These are phyloP conservation scores for Polytrichum commune DNA, from an alignment of 225 moss, liverwort and hornwort species.

Conservation along the genomic window DNA sequence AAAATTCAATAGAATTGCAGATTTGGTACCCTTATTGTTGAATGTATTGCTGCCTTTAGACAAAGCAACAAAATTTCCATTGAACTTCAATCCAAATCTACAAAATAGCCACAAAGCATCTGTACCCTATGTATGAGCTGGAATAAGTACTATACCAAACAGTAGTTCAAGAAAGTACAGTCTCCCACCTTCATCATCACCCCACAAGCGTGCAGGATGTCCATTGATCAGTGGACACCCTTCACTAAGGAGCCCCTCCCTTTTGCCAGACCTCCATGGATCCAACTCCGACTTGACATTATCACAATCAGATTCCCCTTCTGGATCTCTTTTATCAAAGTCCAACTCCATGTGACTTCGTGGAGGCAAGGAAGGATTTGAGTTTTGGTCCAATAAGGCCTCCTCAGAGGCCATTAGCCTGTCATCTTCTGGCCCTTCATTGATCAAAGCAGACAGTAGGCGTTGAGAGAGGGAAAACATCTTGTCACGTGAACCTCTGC, in stretches of 20 bases:
- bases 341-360: slow-evolving; percentile 78
- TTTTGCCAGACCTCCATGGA: slow-evolving; percentile 63
- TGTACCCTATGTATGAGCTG: too few relatives aligned
- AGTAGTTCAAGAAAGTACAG: too few relatives aligned
- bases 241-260: slow-evolving; percentile 43
- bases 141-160: too few relatives aligned
- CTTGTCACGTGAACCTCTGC: slow-evolving; percentile 69
- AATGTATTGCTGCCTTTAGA: too few relatives aligned
- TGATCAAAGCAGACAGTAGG: slow-evolving; percentile 72
- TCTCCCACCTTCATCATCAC: slow-evolving; percentile 39
- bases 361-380: slow-evolving; percentile 50
- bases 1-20: too few relatives aligned
- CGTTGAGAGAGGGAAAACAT: slow-evolving; percentile 77
- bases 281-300: slow-evolving; percentile 60
- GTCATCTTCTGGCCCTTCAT: slow-evolving; percentile 54
- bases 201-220: slow-evolving; percentile 25
- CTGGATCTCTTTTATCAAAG: slow-evolving; percentile 43
- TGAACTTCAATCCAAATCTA: too few relatives aligned
- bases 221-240: slow-evolving; percentile 33
- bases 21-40: too few relatives aligned
- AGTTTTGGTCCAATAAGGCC: slow-evolving; percentile 50
- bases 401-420: slow-evolving; percentile 28
- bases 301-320: slow-evolving; percentile 78
- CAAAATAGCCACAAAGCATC: too few relatives aligned
- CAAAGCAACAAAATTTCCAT: too few relatives aligned